Evolutionary conservation across 2,329 filamentous ascomycete genomes (phyloP).

Genomic region (Colletotrichum zoysiae): DNA sequence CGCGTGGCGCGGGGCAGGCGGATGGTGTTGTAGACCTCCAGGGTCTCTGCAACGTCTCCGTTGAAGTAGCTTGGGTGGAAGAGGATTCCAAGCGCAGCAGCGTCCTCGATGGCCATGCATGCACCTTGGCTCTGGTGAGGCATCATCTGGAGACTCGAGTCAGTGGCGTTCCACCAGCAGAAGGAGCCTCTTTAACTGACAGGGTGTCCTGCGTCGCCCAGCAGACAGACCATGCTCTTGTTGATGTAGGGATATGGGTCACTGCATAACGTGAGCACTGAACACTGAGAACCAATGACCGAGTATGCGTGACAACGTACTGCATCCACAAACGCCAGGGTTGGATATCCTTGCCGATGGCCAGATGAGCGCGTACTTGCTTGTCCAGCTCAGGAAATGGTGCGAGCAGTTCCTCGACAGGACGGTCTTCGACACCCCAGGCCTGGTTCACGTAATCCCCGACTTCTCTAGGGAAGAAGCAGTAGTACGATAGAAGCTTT

Average conservation of each 20-base stretch:
- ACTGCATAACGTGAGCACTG: constrained; percentile 3
- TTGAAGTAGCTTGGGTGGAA: constrained; percentile 63
- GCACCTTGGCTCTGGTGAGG: constrained; percentile 78
- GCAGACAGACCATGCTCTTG: constrained; percentile 64
- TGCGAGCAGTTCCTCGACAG: constrained; percentile 69
- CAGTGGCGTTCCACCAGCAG: neutral
- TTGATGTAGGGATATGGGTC: constrained; percentile 69
- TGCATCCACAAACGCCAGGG: constrained; percentile 77
- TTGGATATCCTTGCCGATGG: constrained; percentile 71
- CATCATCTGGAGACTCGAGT: constrained; percentile 45
- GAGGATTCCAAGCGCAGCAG: constrained; percentile 71
- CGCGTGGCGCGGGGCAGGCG: constrained; percentile 66
- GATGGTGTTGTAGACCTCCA: constrained; percentile 65
- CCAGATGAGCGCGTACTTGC: constrained; percentile 68
- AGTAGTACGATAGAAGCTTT: constrained; percentile 76
- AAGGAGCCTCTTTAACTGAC: constrained; percentile 50
- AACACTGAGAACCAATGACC: neutral
- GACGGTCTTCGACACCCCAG: constrained; percentile 66
- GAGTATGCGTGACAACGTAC: constrained; percentile 43
- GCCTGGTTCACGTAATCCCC: constrained; percentile 72
- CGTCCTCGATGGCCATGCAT: constrained; percentile 77
- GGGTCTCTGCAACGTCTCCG: constrained; percentile 61
- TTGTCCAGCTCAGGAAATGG: constrained; percentile 71
- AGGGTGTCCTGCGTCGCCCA: constrained; percentile 77
- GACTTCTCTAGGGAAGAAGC: constrained; percentile 72